Evolutionary conservation across 345 rosid genomes (phyloP).

Genomic region (Cochlearia excelsa): DNA sequence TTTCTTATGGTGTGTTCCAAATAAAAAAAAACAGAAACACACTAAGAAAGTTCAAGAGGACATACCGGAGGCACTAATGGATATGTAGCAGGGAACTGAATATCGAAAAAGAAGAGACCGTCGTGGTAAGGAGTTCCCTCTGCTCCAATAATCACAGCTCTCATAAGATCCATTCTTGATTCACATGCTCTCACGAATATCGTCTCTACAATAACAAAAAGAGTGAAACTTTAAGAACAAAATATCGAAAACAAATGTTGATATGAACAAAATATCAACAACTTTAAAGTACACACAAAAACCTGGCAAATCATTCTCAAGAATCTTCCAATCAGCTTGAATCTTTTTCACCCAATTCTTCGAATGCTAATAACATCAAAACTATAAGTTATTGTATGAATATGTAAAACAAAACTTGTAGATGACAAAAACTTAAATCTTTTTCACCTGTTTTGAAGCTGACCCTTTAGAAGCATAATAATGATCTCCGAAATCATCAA

Average conservation of each 20-base stretch:
- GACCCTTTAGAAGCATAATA: slow-evolving; percentile 42
- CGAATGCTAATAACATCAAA: slow-evolving; percentile 44
- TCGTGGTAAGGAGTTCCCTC: slow-evolving; percentile 97
- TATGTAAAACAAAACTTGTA: not conserved
- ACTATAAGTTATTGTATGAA: too few species aligned
- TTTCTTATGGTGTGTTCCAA: not conserved
- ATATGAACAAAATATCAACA: not conserved
- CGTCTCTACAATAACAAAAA: slow-evolving; percentile 41
- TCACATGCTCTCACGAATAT: slow-evolving; percentile 86
- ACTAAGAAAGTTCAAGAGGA: slow-evolving; percentile 17
- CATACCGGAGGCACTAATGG: slow-evolving; percentile 85
- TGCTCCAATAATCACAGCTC: slow-evolving; percentile 90
- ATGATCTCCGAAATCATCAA: slow-evolving; percentile 73
- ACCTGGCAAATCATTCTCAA: slow-evolving; percentile 94
- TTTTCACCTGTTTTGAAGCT: slow-evolving; percentile 50
- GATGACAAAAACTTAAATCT: not conserved
- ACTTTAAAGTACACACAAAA: slow-evolving; percentile 1
- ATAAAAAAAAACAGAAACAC: slow-evolving; percentile 3
- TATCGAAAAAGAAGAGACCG: slow-evolving; percentile 90
- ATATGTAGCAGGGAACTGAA: slow-evolving; percentile 67
- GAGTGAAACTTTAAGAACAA: slow-evolving; percentile 8
- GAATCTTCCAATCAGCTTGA: slow-evolving; percentile 86
- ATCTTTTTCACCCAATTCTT: slow-evolving; percentile 73
- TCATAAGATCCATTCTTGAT: slow-evolving; percentile 86
- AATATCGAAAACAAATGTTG: not conserved